Evolutionary conservation across 805 yeast genomes (phyloP), one percentile per base, ranked within the genome.

Genomic region (Barnettozyma wickerhamii): DNA sequence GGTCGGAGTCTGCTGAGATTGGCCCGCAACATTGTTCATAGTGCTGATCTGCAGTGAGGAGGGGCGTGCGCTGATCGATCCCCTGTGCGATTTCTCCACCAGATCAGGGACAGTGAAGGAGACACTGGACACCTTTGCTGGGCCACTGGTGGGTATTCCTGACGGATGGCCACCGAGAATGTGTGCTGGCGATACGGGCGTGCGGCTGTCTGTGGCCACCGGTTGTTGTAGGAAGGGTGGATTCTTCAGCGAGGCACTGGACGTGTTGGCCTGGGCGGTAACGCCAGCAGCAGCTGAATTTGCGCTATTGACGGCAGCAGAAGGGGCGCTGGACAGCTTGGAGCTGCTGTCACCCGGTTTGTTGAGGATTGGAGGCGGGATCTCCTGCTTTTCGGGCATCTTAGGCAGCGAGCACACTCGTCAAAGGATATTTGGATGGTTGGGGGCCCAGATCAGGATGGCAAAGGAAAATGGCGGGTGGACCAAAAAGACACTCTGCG

Each of bases 11-110:
- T 47, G 40, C 32, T 43, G 23, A 32, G 35, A 40, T 36, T 30
- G 35, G 18, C 27, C 29, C 26, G 29, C 34, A 13, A 23, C 21
- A 7, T 20, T 34, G 3, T 21, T 24, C 45, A 40, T 39, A 19
- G 52, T 50, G 33, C 40, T 46, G 30, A 63, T 49, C 14, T 61
- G 59, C 5, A 66, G 60, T 13, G 67, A 63, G 5, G 77, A 69
- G 1, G 81, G 77, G 46, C 73, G 64, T 1, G 77, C 72, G 33
- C 77, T 70, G 38, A 77, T 75, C 2, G 81, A 76, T n/a, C 79
- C 78, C 42, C 83, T 59, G 48, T 77, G 78, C 1, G 66, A 56
- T 46, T 71, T 72, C 19, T 66, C 69, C 19, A 58, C 55, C 7
- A 49, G 58, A 10, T 69, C 59, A 1, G 74, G 71, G 15, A 71